These are phyloP conservation scores for Colletotrichum sp. DNA, from an alignment of 2,329 filamentous ascomycete genomes.

Conservation along the genomic window DNA sequence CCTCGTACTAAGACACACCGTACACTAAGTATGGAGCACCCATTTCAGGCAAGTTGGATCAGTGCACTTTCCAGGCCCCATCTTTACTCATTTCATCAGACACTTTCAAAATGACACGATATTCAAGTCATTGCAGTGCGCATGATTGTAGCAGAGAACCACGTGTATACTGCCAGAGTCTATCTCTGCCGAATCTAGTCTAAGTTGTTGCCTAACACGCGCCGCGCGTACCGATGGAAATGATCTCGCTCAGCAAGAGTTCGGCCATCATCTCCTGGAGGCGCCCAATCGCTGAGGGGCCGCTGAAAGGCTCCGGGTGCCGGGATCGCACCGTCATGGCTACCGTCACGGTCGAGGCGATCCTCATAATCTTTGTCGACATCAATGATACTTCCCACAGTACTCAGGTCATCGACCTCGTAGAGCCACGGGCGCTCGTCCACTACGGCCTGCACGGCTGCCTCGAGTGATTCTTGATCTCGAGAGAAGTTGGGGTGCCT, in stretches of 20 bases:
- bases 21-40: not conserved
- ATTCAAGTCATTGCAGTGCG: not conserved
- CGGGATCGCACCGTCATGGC: constrained; percentile 39
- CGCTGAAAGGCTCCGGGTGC: constrained; percentile 31
- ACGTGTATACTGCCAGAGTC: not conserved
- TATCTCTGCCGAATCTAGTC: not conserved
- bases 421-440: constrained; percentile 42
- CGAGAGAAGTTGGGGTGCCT: constrained; percentile 47
- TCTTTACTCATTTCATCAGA: not conserved
- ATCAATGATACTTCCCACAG: constrained; percentile 45
- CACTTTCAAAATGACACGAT: not conserved
- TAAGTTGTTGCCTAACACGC: not conserved
- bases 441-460: constrained; percentile 40
- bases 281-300: constrained; percentile 41
- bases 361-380: constrained; percentile 41
- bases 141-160: not conserved
- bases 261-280: constrained; percentile 43
- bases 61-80: not conserved
- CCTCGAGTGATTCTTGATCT: constrained; percentile 50
- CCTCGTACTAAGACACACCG: constrained; percentile 15
- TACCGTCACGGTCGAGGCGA: constrained; percentile 39
- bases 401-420: constrained; percentile 31
- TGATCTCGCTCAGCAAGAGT: constrained; percentile 16
- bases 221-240: not conserved
- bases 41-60: not conserved